Conservation (phyloP, 2,329 filamentous ascomycete species). For the Byssothecium circinans region DNA sequence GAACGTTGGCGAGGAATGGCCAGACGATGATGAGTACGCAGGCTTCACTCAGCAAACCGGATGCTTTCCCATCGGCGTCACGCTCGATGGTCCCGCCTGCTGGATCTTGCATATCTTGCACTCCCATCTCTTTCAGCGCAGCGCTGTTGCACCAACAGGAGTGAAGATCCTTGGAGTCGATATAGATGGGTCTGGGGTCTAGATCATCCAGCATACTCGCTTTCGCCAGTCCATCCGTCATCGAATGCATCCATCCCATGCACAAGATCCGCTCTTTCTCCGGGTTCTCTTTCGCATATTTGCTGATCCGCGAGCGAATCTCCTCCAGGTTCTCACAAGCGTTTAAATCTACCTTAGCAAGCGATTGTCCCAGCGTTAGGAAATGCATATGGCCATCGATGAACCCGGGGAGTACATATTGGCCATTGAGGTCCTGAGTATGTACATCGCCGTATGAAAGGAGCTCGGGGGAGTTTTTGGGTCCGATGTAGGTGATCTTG, state of each 20-base stretch:
- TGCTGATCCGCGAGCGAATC: constrained; percentile 52
- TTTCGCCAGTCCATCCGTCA: constrained; percentile 55
- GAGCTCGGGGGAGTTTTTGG: constrained; percentile 21
- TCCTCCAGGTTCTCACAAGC: constrained; percentile 52
- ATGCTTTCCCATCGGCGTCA: constrained; percentile 51
- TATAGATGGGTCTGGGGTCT: constrained; percentile 56
- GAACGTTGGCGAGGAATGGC: constrained; percentile 55
- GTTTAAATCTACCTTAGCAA: constrained; percentile 55
- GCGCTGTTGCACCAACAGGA: constrained; percentile 59
- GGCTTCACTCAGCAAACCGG: constrained; percentile 58
- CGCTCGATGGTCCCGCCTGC: constrained; percentile 57
- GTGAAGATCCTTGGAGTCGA: constrained; percentile 61
- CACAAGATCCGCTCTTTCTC: constrained; percentile 53
- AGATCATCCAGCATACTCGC: constrained; percentile 56
- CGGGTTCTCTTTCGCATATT: constrained; percentile 51
- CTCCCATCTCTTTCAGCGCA: constrained; percentile 54
- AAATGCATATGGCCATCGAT: constrained; percentile 63
- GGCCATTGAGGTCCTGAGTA: constrained; percentile 41
- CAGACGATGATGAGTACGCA: constrained; percentile 58
- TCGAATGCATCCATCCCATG: constrained; percentile 60
- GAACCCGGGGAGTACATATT: constrained; percentile 56
- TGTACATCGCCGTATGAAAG: constrained; percentile 25
- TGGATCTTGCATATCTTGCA: constrained; percentile 51
- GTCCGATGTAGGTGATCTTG: constrained; percentile 48
- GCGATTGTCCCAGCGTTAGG: constrained; percentile 57